phyloP scores from a whole-genome alignment of 2,329 filamentous ascomycete genomes.

The Aspergillus glaucus region DNA sequence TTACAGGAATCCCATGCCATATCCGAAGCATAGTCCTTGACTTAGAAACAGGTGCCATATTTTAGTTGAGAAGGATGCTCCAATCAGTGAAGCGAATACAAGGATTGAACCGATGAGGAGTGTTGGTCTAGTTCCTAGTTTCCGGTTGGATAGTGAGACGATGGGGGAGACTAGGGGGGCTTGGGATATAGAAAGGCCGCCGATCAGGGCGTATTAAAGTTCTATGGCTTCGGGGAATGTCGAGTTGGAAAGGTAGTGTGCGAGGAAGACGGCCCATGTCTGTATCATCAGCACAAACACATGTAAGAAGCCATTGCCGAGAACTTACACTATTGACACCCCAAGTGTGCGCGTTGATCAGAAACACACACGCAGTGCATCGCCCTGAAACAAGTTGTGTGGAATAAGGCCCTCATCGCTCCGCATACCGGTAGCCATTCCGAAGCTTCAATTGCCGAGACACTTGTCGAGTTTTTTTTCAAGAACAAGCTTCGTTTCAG shows the following conservation, averaged over 20 bases:
- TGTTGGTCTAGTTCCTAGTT: conserved; percentile 49
- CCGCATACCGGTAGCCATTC: too few relatives aligned
- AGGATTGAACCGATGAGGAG: conserved; percentile 52
- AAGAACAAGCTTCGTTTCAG: too few relatives aligned
- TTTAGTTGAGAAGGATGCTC: conserved; percentile 49
- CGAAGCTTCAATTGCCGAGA: too few relatives aligned
- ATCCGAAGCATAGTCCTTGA: conserved; percentile 57
- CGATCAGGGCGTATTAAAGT: conserved; percentile 55
- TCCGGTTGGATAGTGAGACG: conserved; percentile 48
- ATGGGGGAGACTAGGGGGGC: conserved; percentile 53
- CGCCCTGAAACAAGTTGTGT: conserved; percentile 3
- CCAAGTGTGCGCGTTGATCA: conserved; percentile 68
- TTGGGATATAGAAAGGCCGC: conserved; percentile 53
- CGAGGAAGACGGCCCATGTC: conserved; percentile 54
- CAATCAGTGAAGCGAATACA: conserved; percentile 50
- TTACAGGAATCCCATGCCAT: conserved; percentile 60
- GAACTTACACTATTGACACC: conserved; percentile 59
- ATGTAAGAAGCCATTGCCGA: background rate
- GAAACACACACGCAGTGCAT: conserved; percentile 48
- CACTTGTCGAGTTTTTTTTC: too few relatives aligned
- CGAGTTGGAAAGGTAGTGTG: conserved; percentile 51
- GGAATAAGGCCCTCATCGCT: too few relatives aligned
- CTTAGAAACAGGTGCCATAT: conserved; percentile 57
- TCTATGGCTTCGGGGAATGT: conserved; percentile 50
- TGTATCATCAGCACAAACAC: conserved; percentile 10